Conservation (phyloP, 2,329 filamentous ascomycete genomes). For the Arthrobotrys sphaeroides region DNA sequence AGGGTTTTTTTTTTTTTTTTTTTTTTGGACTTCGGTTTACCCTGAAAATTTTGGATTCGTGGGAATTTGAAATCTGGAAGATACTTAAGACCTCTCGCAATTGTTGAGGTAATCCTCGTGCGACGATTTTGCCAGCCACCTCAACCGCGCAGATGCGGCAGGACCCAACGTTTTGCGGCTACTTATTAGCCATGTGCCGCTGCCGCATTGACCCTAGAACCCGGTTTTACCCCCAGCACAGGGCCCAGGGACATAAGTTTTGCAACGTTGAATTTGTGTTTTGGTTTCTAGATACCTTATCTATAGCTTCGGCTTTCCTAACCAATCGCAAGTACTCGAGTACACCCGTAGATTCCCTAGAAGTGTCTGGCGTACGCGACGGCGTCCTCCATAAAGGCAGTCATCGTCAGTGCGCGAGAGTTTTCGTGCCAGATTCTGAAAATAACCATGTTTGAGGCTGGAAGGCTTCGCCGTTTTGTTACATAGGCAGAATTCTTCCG, state of each 20-base stretch:
- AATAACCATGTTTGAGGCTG: conserved; percentile 39
- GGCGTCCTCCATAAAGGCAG: not conserved
- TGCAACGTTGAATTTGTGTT: conserved; percentile 47
- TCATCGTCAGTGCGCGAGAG: conserved; percentile 24
- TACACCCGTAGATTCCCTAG: not conserved
- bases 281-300: conserved; percentile 21
- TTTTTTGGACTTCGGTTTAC: conserved; percentile 12
- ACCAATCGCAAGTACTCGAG: too few species aligned
- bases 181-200: conserved; percentile 14
- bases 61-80: conserved; percentile 24
- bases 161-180: not conserved
- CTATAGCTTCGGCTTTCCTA: not conserved
- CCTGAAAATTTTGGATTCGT: not conserved
- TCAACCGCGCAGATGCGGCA: conserved; percentile 36
- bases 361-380: not conserved
- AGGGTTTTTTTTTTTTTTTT: too few species aligned
- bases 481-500: conserved; percentile 41
- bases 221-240: conserved; percentile 1
- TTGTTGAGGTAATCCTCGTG: not conserved
- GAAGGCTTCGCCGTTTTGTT: conserved; percentile 25
- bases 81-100: too few species aligned
- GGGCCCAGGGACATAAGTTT: conserved; percentile 9
- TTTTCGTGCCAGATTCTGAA: conserved; percentile 41
- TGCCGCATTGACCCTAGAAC: conserved; percentile 41
- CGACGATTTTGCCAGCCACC: not conserved